phyloP scores from a whole-genome alignment of 805 yeast genomes.

The Millerozyma miso region DNA sequence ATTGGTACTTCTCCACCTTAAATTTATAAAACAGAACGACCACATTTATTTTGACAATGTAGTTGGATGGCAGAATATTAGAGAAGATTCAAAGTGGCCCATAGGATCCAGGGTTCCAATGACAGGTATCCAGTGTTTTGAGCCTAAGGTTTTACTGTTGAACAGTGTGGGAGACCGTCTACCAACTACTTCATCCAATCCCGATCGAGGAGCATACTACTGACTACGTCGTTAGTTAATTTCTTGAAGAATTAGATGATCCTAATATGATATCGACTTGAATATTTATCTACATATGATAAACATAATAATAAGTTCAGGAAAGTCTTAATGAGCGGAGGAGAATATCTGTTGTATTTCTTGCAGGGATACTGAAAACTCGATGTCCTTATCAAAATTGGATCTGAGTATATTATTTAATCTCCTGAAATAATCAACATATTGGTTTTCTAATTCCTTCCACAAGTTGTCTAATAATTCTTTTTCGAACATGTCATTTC shows the following conservation, averaged over 20 bases:
- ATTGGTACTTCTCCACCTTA: constrained; percentile 34
- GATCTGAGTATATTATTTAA: constrained; percentile 50
- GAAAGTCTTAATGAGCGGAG: constrained; percentile 10
- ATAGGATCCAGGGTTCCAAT: constrained; percentile 35
- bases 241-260: background rate
- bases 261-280: background rate
- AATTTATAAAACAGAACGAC: constrained; percentile 41
- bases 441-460: constrained; percentile 65
- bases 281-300: too few species aligned
- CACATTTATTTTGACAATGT: constrained; percentile 35
- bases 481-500: constrained; percentile 43
- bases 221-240: too few species aligned
- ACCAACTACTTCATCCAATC: background rate
- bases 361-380: constrained; percentile 45
- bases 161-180: too few species aligned
- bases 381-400: constrained; percentile 53
- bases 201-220: background rate
- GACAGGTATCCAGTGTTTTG: constrained; percentile 19
- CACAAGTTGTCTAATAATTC: constrained; percentile 61
- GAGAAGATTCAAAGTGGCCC: constrained; percentile 42
- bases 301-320: background rate
- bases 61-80: constrained; percentile 30
- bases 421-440: constrained; percentile 50
- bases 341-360: constrained; percentile 56
- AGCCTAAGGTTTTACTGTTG: constrained; percentile 18